phyloP scores from a whole-genome alignment of 75 land plant genomes.

The Pinus albicaulis region DNA sequence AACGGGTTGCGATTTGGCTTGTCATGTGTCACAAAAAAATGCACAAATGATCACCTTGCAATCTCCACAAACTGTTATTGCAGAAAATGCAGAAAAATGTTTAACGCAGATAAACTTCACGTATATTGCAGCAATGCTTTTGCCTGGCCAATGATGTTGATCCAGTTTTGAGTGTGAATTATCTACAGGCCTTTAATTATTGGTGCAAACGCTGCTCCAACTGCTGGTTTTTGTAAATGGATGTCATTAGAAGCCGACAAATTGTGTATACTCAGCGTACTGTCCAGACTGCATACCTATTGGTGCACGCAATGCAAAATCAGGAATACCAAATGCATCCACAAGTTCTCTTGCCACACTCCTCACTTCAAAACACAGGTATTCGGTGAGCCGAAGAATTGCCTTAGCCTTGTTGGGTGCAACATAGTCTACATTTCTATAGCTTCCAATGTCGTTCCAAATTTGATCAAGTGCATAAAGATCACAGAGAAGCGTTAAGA shows the following conservation, averaged over 20 bases:
- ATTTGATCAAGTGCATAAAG: slow-evolving; percentile 96
- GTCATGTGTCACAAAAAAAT: too few species aligned
- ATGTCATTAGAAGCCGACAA: slow-evolving; percentile 67
- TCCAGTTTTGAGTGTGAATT: too few species aligned
- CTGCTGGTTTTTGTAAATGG: too few species aligned
- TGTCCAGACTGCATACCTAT: slow-evolving; percentile 82
- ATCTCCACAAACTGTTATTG: too few species aligned
- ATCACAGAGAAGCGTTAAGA: slow-evolving; percentile 87
- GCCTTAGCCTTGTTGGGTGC: slow-evolving; percentile 99
- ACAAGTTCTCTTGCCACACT: slow-evolving; percentile 72
- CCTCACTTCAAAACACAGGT: slow-evolving; percentile 83
- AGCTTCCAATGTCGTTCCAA: slow-evolving; percentile 97
- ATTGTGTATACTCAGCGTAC: slow-evolving; percentile 77
- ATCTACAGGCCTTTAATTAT: too few species aligned
- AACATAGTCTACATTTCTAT: slow-evolving; percentile 91
- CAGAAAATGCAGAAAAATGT: too few species aligned
- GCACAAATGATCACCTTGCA: too few species aligned
- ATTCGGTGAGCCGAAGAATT: slow-evolving; percentile 81
- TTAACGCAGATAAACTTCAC: too few species aligned
- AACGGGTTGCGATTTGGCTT: too few species aligned
- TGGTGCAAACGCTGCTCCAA: too few species aligned
- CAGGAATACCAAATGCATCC: slow-evolving; percentile 90
- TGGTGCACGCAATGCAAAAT: slow-evolving; percentile 76
- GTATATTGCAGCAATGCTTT: too few species aligned
- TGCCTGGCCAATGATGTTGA: too few species aligned